Base-by-base conservation (phyloP, 1,284 basidiomycete species). In the Sporisorium reilianum region DNA sequence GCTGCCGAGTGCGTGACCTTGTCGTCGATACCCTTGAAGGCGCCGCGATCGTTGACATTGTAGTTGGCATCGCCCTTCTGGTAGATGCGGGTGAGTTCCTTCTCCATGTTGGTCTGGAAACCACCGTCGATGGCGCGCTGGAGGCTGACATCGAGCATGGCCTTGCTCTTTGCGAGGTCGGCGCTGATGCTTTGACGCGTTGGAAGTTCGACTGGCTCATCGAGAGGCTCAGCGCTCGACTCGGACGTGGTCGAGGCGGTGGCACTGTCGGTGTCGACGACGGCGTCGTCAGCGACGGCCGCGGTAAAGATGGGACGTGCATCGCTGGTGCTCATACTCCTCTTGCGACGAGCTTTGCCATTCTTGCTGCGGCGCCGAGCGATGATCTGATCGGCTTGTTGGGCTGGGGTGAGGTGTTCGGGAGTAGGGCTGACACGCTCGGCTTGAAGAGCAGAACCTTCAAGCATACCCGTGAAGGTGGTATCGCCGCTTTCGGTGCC, bases 1-100 rank as follows among this genome's bases (percentile, higher is more conserved):
- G 87, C 86, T 51, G 87, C 86, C 79, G 89, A 87, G 84, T 93
- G 92, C 4, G 89, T 88, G 42, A 93, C 87, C 64, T 89, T 77
- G 63, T 79, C 71, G 30, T 74, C 69, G 50, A 73, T 65, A 45
- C 74, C 75, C 32, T 78, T 54, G 64, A 77, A 83, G 10, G 63
- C 69, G 30, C 81, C 82, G 20, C 80, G 79, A 34, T 84, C 79
- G 22, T 71, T 78, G 64, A 83, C 73, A 6, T 74, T 66, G 85
- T 91, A 91, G 65, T 87, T 88, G 75, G 88, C 85, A 4, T 78
- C 77, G 16, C 53, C 77, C 45, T 81, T 72, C 34, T 68, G 49
- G 52, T 78, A 81, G 67, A 82, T 82, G 11, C 80, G 64, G 44
- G 65, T 74, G 38, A 82, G 60, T 58, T 82, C 80, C 22, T 76